Evolutionary conservation across 805 yeast species (phyloP).

Genomic region (Suhomyces faveliae): DNA sequence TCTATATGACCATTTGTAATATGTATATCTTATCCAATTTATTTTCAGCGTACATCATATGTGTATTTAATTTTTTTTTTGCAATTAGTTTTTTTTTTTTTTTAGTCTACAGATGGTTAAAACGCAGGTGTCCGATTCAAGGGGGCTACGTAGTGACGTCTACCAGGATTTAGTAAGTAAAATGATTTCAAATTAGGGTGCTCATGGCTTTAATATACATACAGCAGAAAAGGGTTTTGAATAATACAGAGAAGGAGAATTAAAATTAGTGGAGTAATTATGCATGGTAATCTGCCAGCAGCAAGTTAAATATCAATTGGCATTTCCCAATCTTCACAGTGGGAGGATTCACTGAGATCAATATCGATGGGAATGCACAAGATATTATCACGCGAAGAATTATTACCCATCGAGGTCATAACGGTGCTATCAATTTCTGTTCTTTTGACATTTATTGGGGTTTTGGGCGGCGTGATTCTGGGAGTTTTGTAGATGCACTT

Average conservation of each 20-base stretch:
- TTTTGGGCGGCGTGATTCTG: not conserved
- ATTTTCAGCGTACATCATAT: not conserved
- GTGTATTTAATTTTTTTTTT: not conserved
- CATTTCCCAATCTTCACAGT: not conserved
- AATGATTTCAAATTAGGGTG: not conserved
- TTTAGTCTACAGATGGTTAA: not conserved
- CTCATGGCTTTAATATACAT: not conserved
- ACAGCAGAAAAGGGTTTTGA: not conserved
- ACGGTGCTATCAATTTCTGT: not conserved
- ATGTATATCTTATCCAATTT: not conserved
- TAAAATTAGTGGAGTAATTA: not conserved
- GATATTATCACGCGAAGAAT: not conserved
- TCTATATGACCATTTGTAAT: not conserved
- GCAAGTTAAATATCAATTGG: not conserved
- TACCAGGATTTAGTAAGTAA: not conserved
- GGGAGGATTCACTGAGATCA: not conserved
- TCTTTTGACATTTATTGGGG: not conserved
- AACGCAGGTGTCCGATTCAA: not conserved
- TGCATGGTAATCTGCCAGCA: not conserved
- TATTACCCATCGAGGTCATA: not conserved
- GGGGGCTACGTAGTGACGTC: not conserved
- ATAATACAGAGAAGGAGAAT: not conserved
- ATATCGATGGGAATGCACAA: constrained; percentile 3
- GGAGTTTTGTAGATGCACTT: not conserved
- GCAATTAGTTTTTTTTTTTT: not conserved